These are phyloP conservation scores for Cetradonia linearis DNA, from an alignment of 495 filamentous ascomycete genomes.

Conservation along the genomic window DNA sequence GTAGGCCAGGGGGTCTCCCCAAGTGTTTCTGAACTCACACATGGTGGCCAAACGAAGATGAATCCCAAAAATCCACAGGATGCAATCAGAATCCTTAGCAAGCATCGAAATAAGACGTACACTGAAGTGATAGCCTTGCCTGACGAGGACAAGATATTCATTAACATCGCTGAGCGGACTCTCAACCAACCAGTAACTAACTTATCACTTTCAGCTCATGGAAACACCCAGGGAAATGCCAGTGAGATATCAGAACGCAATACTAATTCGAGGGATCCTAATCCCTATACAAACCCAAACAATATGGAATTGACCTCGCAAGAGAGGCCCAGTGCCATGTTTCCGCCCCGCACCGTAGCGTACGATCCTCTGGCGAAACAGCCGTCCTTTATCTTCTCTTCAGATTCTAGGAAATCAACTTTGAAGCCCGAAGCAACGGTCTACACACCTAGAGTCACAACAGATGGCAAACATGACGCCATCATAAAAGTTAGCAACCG, in stretches of 20 bases:
- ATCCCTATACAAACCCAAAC: not conserved
- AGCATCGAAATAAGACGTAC: not conserved
- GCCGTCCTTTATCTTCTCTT: not conserved
- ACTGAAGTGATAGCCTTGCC: not conserved
- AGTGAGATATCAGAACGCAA: not conserved
- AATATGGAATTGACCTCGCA: not conserved
- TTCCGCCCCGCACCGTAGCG: not conserved
- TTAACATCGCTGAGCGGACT: not conserved
- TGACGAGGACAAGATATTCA: not conserved
- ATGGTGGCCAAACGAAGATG: not conserved
- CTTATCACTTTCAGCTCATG: not conserved
- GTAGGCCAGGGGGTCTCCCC: no score
- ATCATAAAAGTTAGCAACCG: not conserved
- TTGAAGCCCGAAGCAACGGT: not conserved
- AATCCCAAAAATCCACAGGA: not conserved
- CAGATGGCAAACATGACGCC: not conserved
- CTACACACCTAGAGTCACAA: not conserved
- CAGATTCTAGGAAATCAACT: not conserved
- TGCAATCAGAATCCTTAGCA: not conserved
- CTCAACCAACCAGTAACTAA: not conserved
- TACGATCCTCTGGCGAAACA: not conserved
- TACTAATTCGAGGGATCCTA: not conserved
- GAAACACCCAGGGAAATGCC: not conserved
- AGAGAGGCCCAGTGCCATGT: not conserved
- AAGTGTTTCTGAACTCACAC: no score